Base-by-base conservation (phyloP, 1,284 basidiomycete genomes). In the Phlebopus sp. region DNA sequence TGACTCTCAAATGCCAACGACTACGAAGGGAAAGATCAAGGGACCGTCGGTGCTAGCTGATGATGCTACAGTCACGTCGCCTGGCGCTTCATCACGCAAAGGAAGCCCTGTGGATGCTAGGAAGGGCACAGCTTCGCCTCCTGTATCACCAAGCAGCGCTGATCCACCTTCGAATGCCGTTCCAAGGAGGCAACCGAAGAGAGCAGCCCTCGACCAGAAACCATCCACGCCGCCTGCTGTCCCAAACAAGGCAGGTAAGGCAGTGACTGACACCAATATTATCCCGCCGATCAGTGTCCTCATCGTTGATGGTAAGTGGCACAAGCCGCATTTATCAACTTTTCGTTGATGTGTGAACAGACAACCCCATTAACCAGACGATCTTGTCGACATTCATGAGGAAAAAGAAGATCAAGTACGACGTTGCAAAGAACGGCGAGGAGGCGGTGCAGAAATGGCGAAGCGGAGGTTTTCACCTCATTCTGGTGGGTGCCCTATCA, bases 321-420 rank as follows among this genome's bases (percentile, higher is more conserved):
- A 54, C 62, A 44, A 38, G 19, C 42, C 39, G 47, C 40, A 15
- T 45, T n/a, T 51, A 35, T 36, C 47, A 50, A 38, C 41, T 29
- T 51, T 42, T 49, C 46, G 36, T 49, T 23, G 17, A 40, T 21
- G 9, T 8, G 4, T 29, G 10, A 29, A 29, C 59, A 97, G 97
- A 99, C 72, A 99, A 99, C 64, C 91, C 92, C 3, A 99, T 99
- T 73, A 99, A 99, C 67, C 94, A 96, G 63, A 94, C 90, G 21
- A 97, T 99, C 67, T 74, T 99, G 50, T 90, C 90, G 31, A 96
- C 90, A 41, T 98, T 97, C 66, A 92, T 99, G 90, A 86, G 83
- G 59, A 92, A 90, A 73, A 97, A 95, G 73, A 91, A 90, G 70
- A 97, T 99, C 69, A 93, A 92, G 67, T 97, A 88, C 70, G 91